Percentiles rank a stretch among this genome's conserved stretches.
Evolutionary conservation across 2,329 filamentous ascomycete species (phyloP).

Genomic region (Aspergillus pseudonomiae): DNA sequence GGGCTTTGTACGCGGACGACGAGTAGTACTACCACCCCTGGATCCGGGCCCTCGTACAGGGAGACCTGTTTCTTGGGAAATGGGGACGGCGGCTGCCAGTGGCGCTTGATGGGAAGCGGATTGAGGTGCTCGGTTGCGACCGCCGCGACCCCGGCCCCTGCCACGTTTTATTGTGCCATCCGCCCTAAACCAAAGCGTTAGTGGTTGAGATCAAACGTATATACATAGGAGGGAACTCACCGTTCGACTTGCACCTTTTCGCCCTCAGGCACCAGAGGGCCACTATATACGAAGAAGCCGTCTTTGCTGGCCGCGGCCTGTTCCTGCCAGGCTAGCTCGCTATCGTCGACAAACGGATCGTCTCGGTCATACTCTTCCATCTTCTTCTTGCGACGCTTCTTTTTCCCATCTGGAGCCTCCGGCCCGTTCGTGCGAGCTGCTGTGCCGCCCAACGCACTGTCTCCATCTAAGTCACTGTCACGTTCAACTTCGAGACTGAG

Average conservation of each 20-base stretch:
- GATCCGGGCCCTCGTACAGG: slow-evolving; percentile 72
- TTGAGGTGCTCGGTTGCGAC: slow-evolving; percentile 58
- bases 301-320: slow-evolving; percentile 92
- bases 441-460: slow-evolving; percentile 44
- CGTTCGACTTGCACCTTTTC: slow-evolving; percentile 72
- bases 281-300: slow-evolving; percentile 97
- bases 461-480: slow-evolving; percentile 57
- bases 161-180: slow-evolving; percentile 71
- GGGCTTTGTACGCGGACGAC: slow-evolving; percentile 85
- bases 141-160: slow-evolving; percentile 58
- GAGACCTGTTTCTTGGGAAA: slow-evolving; percentile 86
- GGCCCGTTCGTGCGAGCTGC: slow-evolving; percentile 55
- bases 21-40: slow-evolving; percentile 71
- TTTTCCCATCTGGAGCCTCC: slow-evolving; percentile 66
- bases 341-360: slow-evolving; percentile 80
- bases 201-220: slow-evolving; percentile 4
- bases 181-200: slow-evolving; percentile 53
- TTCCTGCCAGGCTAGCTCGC: slow-evolving; percentile 92
- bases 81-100: slow-evolving; percentile 77
- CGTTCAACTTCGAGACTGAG: slow-evolving; percentile 90
- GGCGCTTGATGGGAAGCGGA: slow-evolving; percentile 74
- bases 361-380: slow-evolving; percentile 69
- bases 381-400: slow-evolving; percentile 73
- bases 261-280: slow-evolving; percentile 82
- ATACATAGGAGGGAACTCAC: slow-evolving; percentile 43